Evolutionary conservation across 164 flowering plant species (phyloP).

Genomic region (Kalanchoe fedtschenkoi): DNA sequence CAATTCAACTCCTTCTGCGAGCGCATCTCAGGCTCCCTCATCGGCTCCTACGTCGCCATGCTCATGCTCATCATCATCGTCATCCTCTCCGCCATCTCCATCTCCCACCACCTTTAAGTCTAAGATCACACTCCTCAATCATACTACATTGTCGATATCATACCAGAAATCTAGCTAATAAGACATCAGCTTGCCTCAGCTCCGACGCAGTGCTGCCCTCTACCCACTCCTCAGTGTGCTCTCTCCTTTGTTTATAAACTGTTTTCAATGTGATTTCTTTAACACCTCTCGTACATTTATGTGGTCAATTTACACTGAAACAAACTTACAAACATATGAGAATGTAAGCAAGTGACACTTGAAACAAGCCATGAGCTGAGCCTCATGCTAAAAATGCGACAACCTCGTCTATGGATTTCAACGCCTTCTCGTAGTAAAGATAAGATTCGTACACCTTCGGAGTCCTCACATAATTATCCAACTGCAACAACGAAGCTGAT

Average conservation of each 20-base stretch:
- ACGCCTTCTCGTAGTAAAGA: conserved; percentile 74
- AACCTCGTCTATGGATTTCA: conserved; percentile 64
- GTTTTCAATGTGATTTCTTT: too few relatives aligned
- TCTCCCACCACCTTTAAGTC: conserved; percentile 22
- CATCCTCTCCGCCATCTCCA: conserved; percentile 25
- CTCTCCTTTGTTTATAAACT: too few relatives aligned
- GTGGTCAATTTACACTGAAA: too few relatives aligned
- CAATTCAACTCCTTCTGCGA: conserved; percentile 41
- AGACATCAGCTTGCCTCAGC: neutral
- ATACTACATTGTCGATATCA: conserved; percentile 3
- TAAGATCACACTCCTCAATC: neutral
- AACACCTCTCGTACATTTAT: too few relatives aligned
- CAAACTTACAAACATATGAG: too few relatives aligned
- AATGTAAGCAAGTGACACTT: too few relatives aligned
- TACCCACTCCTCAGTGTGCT: too few relatives aligned
- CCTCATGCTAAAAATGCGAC: conserved; percentile 47
- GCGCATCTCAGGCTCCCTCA: conserved; percentile 34
- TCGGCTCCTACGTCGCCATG: conserved; percentile 32
- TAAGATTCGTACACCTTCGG: conserved; percentile 80
- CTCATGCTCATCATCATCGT: conserved; percentile 21
- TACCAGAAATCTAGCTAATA: too few relatives aligned
- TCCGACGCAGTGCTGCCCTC: neutral
- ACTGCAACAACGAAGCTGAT: conserved; percentile 22
- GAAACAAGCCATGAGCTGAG: neutral
- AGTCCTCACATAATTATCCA: conserved; percentile 59